phyloP scores from a whole-genome alignment of 2,329 filamentous ascomycete genomes.

The Ascomycota sp. region DNA sequence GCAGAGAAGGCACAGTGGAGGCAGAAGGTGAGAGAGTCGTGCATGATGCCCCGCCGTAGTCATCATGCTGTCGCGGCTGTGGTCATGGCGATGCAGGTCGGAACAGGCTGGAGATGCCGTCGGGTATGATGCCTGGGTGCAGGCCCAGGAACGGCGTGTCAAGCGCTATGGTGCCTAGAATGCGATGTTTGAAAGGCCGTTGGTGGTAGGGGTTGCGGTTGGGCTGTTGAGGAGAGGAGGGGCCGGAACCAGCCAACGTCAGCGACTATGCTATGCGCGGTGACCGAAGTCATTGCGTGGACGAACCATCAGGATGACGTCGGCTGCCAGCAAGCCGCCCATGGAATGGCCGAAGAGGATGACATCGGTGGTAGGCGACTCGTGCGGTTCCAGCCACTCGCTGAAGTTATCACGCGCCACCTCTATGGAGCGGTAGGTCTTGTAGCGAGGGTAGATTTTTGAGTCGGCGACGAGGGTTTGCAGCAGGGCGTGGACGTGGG shows the following conservation, averaged over 20 bases:
- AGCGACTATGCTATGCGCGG: neutral
- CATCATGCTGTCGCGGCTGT: neutral
- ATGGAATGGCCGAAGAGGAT: constrained; percentile 77
- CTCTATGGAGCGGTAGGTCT: constrained; percentile 50
- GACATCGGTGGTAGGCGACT: constrained; percentile 53
- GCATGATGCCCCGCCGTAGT: neutral
- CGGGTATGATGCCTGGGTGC: constrained; percentile 71
- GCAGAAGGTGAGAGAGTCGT: constrained; percentile 2
- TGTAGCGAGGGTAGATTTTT: constrained; percentile 68
- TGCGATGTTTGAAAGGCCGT: constrained; percentile 44
- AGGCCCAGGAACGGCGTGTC: constrained; percentile 78
- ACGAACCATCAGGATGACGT: constrained; percentile 47
- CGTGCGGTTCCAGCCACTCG: constrained; percentile 60
- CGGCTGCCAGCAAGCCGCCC: constrained; percentile 66
- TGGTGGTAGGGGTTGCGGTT: constrained; percentile 12
- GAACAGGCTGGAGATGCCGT: constrained; percentile 64
- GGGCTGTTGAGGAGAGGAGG: too few species aligned
- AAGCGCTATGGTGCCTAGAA: constrained; percentile 63
- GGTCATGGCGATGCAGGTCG: constrained; percentile 16
- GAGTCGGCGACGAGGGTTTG: constrained; percentile 45
- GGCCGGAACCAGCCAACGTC: too few species aligned
- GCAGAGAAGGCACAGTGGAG: constrained; percentile 1
- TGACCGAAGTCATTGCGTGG: neutral
- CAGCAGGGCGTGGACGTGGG: constrained; percentile 62
- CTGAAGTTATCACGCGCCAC: constrained; percentile 70